Base-by-base conservation (phyloP, 2,329 filamentous ascomycete genomes). In the Neocucurbitaria cava region DNA sequence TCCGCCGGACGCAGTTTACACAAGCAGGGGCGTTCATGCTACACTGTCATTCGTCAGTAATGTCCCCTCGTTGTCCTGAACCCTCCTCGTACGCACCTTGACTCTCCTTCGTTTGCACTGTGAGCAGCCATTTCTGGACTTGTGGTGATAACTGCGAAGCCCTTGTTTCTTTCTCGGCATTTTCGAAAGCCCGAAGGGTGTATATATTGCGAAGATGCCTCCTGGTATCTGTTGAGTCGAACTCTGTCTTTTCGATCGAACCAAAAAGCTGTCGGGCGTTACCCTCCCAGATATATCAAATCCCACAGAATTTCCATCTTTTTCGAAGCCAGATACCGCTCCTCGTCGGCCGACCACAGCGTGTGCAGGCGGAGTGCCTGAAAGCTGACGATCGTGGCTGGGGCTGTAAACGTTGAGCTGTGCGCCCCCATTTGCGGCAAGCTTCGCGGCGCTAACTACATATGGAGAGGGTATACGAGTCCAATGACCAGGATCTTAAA, bases 51-150 rank as follows among this genome's bases (percentile, higher is more conserved):
- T 24, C 9, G 20, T 39, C 18, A 21, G 24, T 23, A 43, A n/a
- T 18, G 15, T 8, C 17, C 17, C 24, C 36, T 15, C 15, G 28
- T 5, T 17, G 41, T 42, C 40, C 38, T 26, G 40, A 54, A 61
- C 5, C 58, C 56, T 5, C 58, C 56, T 61, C 54, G 28, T 53
- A 52, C 43, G 40, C 54, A 61, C 58, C 56, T 61, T 59, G 23
- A 56, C 55, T 48, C 58, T 56, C 36, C 58, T 47, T 47, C 58
- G 39, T 54, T 61, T 61, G 28, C 55, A 61, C 18, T 59, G 45
- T 20, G 41, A 24, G 42, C 55, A 61, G 26, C 55, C 55, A 43
- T 61, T 54, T 18, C 56, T 44, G 7, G 58, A 51, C 43, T 61
- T 59, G 46, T 56, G 52, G 28, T 61, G 56, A 30, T 61, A 61